Evolutionary conservation across 2,329 filamentous ascomycete species (phyloP), one percentile per base, ranked within the genome.

Genomic region (Curvularia sp.): DNA sequence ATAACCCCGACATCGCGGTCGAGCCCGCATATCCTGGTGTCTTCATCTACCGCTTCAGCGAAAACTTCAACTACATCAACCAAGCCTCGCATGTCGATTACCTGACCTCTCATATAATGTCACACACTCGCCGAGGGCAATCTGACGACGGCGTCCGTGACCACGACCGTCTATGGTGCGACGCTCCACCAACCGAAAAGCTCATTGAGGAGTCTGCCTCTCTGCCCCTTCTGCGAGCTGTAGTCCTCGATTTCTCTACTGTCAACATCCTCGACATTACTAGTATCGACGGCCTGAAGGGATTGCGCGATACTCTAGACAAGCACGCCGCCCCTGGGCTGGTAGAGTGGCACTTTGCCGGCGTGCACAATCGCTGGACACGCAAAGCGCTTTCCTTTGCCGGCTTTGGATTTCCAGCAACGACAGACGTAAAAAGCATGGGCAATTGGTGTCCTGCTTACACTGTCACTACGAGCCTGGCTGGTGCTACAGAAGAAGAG

Each of bases 1-100:
- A 84, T 2, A 85, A 88, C 58, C 78, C 79, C n/a, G 77, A 77
- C 9, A 44, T 71, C 38, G 59, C 57, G 79, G 82, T 33, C 85
- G 93, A 59, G 91, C 91, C 67, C 83, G 96, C 63, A 8, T 67
- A 72, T 46, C 93, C 93, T 0, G 94, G 94, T 46, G 85, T 98
- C 65, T 97, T 97, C 79, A 96, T 97, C 71, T 97, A 97, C 80
- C 88, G 93, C 43, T 96, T 97, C 77, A 89, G 89, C 0, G 93
- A 97, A 79, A 90, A 92, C 44, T 96, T 96, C 83, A 96, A 94
- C 79, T 97, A 97, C 73, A 91, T 93, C 62, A 97, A 96, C 67
- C 92, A 92, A 20, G 91, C 91, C 66, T 88, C 91, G 73, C 91
- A 94, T 60, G 85, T 96, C 47, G 92, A 96, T 70, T 85, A 91